A percentile compares a stretch with the other conserved stretches of the same genome.
phyloP scores from a whole-genome alignment of 805 yeast genomes.

The Lipomyces anomalus region DNA sequence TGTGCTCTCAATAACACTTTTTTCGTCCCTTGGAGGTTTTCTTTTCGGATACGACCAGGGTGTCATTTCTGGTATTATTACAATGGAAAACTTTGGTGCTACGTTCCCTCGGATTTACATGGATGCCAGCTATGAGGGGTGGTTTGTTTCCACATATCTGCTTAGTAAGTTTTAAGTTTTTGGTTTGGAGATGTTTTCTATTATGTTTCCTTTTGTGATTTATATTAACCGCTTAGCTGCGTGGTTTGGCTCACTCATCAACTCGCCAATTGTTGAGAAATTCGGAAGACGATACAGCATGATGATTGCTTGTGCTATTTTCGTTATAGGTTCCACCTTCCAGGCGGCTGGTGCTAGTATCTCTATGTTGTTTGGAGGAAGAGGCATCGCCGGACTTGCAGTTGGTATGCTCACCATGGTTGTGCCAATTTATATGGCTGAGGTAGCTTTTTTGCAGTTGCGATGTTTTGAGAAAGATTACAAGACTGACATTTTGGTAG shows the following conservation, averaged over 20 bases:
- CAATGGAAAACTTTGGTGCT: conserved; percentile 26
- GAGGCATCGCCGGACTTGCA: conserved; percentile 49
- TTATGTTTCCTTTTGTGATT: not conserved
- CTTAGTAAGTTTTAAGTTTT: conserved; percentile 8
- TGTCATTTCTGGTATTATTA: conserved; percentile 27
- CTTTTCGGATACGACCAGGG: conserved; percentile 32
- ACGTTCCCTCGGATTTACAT: conserved; percentile 21
- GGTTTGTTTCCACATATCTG: conserved; percentile 21
- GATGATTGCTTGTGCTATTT: conserved; percentile 17
- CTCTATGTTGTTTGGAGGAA: conserved; percentile 40
- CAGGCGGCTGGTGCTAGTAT: conserved; percentile 17
- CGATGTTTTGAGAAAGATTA: too few species aligned
- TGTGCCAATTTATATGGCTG: conserved; percentile 37
- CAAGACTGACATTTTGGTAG: too few species aligned
- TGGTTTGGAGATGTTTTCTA: not conserved
- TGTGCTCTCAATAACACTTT: conserved; percentile 27
- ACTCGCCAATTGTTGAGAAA: conserved; percentile 16
- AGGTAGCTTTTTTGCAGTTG: conserved; percentile 47
- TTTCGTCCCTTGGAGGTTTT: conserved; percentile 31
- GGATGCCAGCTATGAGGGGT: conserved; percentile 19
- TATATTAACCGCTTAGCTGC: conserved; percentile 8
- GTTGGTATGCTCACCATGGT: conserved; percentile 49
- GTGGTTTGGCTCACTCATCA: conserved; percentile 20
- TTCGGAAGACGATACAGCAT: conserved; percentile 18
- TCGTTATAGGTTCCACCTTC: conserved; percentile 60